Evolutionary conservation across 2,329 filamentous ascomycete species (phyloP).

Genomic region (Fusarium musae): DNA sequence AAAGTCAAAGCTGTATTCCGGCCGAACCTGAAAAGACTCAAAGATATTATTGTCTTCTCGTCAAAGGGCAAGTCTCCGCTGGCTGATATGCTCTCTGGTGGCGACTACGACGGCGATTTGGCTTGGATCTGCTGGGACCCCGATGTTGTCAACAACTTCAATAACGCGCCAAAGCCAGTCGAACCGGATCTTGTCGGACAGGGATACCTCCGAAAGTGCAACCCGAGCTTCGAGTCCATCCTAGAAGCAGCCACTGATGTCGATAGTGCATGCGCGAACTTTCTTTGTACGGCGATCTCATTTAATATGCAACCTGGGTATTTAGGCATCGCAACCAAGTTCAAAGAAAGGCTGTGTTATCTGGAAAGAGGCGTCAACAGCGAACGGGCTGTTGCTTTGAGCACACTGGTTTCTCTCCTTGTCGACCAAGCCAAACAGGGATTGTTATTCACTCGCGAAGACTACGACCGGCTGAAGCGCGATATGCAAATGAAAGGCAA

Average conservation of each 20-base stretch:
- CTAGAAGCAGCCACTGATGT: slow-evolving; percentile 45
- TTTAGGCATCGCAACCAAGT: slow-evolving; percentile 72
- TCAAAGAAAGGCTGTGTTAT: slow-evolving; percentile 73
- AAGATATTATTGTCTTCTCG: slow-evolving; percentile 84
- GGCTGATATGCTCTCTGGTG: slow-evolving; percentile 78
- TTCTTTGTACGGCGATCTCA: slow-evolving; percentile 64
- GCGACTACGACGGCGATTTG: slow-evolving; percentile 84
- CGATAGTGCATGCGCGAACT: slow-evolving; percentile 50
- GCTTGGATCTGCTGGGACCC: slow-evolving; percentile 82
- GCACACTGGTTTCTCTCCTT: slow-evolving; percentile 62
- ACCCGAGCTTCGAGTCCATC: slow-evolving; percentile 59
- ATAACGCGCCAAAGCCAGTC: slow-evolving; percentile 59
- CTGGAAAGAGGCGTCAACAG: slow-evolving; percentile 61
- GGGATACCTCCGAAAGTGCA: slow-evolving; percentile 62
- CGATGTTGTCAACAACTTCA: slow-evolving; percentile 72
- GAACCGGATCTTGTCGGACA: slow-evolving; percentile 56
- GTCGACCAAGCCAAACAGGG: slow-evolving; percentile 70
- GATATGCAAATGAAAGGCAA: slow-evolving; percentile 41
- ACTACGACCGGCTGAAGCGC: slow-evolving; percentile 14
- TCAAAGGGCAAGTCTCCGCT: slow-evolving; percentile 69
- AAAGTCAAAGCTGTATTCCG: slow-evolving; percentile 69
- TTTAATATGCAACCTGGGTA: slow-evolving; percentile 68
- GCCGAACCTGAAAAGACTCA: slow-evolving; percentile 72
- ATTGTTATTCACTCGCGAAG: slow-evolving; percentile 56
- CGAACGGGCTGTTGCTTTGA: slow-evolving; percentile 58